phyloP scores from a whole-genome alignment of 2,329 filamentous ascomycete species.

The Chrysosporium queenslandicum region DNA sequence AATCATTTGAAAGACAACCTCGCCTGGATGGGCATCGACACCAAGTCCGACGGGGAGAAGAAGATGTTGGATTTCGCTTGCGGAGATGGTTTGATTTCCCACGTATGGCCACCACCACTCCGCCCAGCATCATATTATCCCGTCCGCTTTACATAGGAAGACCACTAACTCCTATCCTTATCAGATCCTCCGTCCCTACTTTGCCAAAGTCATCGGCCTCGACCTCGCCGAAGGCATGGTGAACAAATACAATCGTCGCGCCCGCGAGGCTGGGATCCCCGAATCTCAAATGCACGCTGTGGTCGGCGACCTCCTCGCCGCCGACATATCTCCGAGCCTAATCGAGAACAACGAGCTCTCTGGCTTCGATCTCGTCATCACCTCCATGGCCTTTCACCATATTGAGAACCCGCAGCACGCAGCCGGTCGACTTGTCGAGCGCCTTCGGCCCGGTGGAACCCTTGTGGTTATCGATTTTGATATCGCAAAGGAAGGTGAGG shows the following conservation, averaged over 20 bases:
- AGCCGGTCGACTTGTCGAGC: conserved; percentile 11
- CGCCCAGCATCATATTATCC: background rate
- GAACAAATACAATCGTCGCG: conserved; percentile 14
- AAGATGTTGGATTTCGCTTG: conserved; percentile 20
- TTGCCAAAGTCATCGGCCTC: conserved; percentile 17
- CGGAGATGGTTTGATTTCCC: conserved; percentile 16
- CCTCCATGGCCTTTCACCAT: conserved; percentile 16
- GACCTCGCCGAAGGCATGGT: conserved; percentile 18
- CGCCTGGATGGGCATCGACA: conserved; percentile 15
- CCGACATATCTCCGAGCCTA: background rate
- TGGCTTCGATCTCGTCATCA: conserved; percentile 17
- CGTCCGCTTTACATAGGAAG: too few relatives aligned
- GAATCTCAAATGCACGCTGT: conserved; percentile 15
- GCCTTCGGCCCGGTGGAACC: conserved; percentile 13
- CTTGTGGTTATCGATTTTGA: conserved; percentile 17
- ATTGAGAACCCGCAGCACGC: conserved; percentile 12
- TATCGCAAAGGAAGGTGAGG: conserved; percentile 2
- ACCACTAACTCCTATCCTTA: background rate
- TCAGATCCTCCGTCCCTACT: conserved; percentile 14
- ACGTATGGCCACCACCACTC: conserved; percentile 6
- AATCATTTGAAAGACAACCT: conserved; percentile 14
- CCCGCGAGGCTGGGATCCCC: conserved; percentile 2
- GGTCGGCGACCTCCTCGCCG: conserved; percentile 10
- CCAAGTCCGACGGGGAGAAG: background rate
- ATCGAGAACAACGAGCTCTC: conserved; percentile 13